A percentile compares a stretch with the other conserved stretches of the same genome.
Evolutionary conservation across 1,284 basidiomycete genomes (phyloP).

Genomic region (Cryptococcus sp.): DNA sequence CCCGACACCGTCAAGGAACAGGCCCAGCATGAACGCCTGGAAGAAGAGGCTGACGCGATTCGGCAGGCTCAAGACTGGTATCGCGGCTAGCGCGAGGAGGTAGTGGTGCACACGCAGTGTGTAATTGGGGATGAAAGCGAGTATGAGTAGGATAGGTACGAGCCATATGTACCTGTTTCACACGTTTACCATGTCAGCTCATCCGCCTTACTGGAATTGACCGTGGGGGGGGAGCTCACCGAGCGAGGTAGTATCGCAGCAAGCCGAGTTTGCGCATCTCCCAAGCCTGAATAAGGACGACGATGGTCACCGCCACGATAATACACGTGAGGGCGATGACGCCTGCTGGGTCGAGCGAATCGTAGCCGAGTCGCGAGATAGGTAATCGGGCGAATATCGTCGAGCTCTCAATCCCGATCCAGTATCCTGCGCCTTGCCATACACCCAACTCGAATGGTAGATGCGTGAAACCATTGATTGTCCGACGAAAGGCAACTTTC

Average conservation of each 20-base stretch:
- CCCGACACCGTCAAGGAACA: constrained; percentile 48
- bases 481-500: constrained; percentile 34
- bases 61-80: constrained; percentile 44
- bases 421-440: constrained; percentile 49
- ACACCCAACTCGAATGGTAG: constrained; percentile 39
- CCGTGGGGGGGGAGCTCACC: constrained; percentile 18
- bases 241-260: constrained; percentile 41
- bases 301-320: constrained; percentile 36
- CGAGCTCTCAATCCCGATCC: constrained; percentile 47
- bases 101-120: constrained; percentile 48
- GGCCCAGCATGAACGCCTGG: constrained; percentile 44
- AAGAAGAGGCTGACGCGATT: constrained; percentile 42
- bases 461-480: constrained; percentile 35
- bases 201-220: neutral
- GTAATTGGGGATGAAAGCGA: constrained; percentile 38
- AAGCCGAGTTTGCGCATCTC: constrained; percentile 37
- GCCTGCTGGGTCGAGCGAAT: constrained; percentile 31
- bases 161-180: constrained; percentile 40
- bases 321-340: constrained; percentile 31
- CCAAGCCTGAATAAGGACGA: constrained; percentile 38
- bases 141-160: constrained; percentile 38
- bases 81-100: constrained; percentile 34
- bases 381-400: constrained; percentile 46
- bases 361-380: constrained; percentile 43
- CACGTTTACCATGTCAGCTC: neutral